phyloP scores from a whole-genome alignment of 1,139 yeast species.

The Scheffersomyces parashehatae region DNA sequence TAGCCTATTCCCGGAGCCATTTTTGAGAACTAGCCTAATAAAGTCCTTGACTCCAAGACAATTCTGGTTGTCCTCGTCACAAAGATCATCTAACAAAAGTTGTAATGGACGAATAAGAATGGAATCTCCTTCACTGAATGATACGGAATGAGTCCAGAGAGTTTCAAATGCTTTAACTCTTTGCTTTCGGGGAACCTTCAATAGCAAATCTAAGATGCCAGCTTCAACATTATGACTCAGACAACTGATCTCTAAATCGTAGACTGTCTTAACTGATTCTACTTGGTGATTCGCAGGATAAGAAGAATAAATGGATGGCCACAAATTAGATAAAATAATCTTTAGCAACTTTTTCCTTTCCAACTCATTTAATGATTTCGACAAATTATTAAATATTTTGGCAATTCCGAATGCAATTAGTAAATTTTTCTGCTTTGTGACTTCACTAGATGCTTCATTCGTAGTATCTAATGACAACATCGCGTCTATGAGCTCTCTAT shows the following conservation, averaged over 20 bases:
- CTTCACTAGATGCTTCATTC: slow-evolving; percentile 9
- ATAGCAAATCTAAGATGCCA: slow-evolving; percentile 51
- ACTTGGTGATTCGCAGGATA: slow-evolving; percentile 56
- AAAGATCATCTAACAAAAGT: slow-evolving; percentile 63
- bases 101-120: slow-evolving; percentile 68
- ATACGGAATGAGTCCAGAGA: slow-evolving; percentile 60
- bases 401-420: slow-evolving; percentile 47
- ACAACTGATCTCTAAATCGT: slow-evolving; percentile 40
- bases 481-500: slow-evolving; percentile 27
- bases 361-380: slow-evolving; percentile 20
- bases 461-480: slow-evolving; percentile 22
- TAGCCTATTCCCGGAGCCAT: slow-evolving; percentile 60
- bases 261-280: slow-evolving; percentile 57
- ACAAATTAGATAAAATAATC: slow-evolving; percentile 40
- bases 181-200: slow-evolving; percentile 34
- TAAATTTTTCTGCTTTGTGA: slow-evolving; percentile 20
- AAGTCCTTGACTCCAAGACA: slow-evolving; percentile 55
- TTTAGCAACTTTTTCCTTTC: slow-evolving; percentile 36
- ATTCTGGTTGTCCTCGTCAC: slow-evolving; percentile 40
- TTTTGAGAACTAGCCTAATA: slow-evolving; percentile 49
- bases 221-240: slow-evolving; percentile 57
- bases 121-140: slow-evolving; percentile 40
- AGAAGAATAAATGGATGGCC: slow-evolving; percentile 47
- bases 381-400: slow-evolving; percentile 41
- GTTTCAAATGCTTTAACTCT: slow-evolving; percentile 52